A percentile compares a stretch with the other conserved stretches of the same genome.
Evolutionary conservation across 1,284 basidiomycete genomes (phyloP).

Genomic region (Sporisorium iseilematis-ciliati): DNA sequence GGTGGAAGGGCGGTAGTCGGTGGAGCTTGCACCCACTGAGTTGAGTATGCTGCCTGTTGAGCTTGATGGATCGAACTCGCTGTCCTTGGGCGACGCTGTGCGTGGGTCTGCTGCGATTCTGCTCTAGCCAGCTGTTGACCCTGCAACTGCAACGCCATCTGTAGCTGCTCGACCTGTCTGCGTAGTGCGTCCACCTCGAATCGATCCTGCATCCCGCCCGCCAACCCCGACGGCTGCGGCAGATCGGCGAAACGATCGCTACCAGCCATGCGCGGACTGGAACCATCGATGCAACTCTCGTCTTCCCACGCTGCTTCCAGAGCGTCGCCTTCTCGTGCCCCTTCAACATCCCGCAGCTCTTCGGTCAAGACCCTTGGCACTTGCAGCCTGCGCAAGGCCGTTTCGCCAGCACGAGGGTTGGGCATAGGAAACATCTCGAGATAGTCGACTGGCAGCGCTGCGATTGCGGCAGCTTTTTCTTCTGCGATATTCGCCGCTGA

Average conservation of each 20-base stretch:
- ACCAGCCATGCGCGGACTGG: constrained; percentile 6
- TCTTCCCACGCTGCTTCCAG: constrained; percentile 44
- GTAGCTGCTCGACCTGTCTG: constrained; percentile 46
- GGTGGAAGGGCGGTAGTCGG: background rate
- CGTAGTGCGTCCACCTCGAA: constrained; percentile 42
- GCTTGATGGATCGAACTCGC: background rate
- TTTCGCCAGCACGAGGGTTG: background rate
- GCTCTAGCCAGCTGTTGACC: constrained; percentile 16
- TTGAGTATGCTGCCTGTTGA: background rate
- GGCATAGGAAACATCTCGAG: constrained; percentile 17
- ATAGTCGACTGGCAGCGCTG: background rate
- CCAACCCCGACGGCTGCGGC: background rate
- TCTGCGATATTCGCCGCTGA: background rate
- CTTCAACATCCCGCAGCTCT: background rate
- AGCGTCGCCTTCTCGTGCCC: background rate
- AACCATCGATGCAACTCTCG: constrained; percentile 24
- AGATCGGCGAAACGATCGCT: background rate
- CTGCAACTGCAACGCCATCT: constrained; percentile 39
- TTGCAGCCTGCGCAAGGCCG: background rate
- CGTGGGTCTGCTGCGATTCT: constrained; percentile 10
- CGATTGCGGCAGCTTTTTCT: background rate
- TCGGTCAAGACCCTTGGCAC: background rate
- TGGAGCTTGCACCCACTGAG: background rate
- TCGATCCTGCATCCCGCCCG: background rate
- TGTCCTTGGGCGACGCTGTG: background rate